Conservation (phyloP, 148 eudicot species). For the Silene uniflora region DNA sequence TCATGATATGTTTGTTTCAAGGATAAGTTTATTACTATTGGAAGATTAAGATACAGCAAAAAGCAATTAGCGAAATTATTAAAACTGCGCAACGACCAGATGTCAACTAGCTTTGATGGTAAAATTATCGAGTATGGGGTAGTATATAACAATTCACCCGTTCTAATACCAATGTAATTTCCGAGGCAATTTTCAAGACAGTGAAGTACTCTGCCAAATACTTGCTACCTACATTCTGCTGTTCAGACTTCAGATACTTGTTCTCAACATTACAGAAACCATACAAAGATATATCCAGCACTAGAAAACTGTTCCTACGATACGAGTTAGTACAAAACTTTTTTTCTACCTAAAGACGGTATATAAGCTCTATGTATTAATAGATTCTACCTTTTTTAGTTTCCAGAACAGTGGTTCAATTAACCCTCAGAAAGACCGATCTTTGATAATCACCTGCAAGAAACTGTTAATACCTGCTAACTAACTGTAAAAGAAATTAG, state of each 20-base stretch:
- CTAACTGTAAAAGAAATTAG: neutral
- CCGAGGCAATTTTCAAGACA: too few relatives aligned
- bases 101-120: too few relatives aligned
- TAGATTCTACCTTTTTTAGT: slow-evolving; percentile 12
- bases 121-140: too few relatives aligned
- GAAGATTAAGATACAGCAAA: too few relatives aligned
- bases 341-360: neutral
- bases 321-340: slow-evolving; percentile 17
- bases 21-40: neutral
- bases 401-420: too few relatives aligned
- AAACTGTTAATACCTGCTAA: neutral
- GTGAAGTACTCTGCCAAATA: too few relatives aligned
- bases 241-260: too few relatives aligned
- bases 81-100: too few relatives aligned
- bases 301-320: neutral
- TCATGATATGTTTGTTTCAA: neutral
- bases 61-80: too few relatives aligned
- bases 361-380: slow-evolving; percentile 13
- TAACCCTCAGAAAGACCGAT: slow-evolving; percentile 2
- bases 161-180: too few relatives aligned
- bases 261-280: neutral
- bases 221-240: too few relatives aligned
- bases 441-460: slow-evolving; percentile 6
- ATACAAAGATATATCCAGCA: neutral
- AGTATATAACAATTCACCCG: too few relatives aligned